Evolutionary conservation across 176 grass and related monocot genomes (phyloP).

Genomic region (Oryza australiensis): DNA sequence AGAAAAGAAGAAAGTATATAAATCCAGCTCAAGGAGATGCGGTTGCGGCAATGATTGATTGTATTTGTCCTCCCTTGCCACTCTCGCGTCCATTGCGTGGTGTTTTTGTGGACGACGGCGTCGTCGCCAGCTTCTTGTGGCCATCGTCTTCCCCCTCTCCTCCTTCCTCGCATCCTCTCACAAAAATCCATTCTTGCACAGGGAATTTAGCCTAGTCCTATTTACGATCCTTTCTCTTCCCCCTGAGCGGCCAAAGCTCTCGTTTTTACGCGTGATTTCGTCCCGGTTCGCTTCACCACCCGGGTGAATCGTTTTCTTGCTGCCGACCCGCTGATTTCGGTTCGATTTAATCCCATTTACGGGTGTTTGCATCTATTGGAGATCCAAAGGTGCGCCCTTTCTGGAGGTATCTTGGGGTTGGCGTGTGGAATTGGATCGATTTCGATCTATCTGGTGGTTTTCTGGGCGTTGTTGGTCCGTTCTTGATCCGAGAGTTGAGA

Average conservation of each 20-base stretch:
- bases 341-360: neutral
- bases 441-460: conserved; percentile 17
- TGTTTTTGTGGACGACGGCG: conserved; percentile 55
- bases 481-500: conserved; percentile 17
- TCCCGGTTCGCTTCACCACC: neutral
- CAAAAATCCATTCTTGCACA: conserved; percentile 28
- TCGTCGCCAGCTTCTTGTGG: conserved; percentile 53
- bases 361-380: neutral
- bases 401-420: neutral
- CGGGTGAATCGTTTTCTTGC: neutral
- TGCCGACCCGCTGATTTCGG: neutral
- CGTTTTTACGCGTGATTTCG: conserved; percentile 10
- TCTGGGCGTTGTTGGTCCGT: neutral
- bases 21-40: conserved; percentile 34
- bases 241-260: neutral
- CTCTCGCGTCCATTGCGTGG: conserved; percentile 42
- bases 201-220: conserved; percentile 19
- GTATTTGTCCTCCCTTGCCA: conserved; percentile 19
- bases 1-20: neutral
- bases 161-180: conserved; percentile 12
- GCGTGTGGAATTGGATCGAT: conserved; percentile 32
- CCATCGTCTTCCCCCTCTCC: conserved; percentile 29
- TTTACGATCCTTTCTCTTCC: conserved; percentile 25
- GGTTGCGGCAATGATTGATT: conserved; percentile 48
- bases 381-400: conserved; percentile 22